Conservation (phyloP, 768 basidiomycete genomes). For the Termitomyces eurrhizus region DNA sequence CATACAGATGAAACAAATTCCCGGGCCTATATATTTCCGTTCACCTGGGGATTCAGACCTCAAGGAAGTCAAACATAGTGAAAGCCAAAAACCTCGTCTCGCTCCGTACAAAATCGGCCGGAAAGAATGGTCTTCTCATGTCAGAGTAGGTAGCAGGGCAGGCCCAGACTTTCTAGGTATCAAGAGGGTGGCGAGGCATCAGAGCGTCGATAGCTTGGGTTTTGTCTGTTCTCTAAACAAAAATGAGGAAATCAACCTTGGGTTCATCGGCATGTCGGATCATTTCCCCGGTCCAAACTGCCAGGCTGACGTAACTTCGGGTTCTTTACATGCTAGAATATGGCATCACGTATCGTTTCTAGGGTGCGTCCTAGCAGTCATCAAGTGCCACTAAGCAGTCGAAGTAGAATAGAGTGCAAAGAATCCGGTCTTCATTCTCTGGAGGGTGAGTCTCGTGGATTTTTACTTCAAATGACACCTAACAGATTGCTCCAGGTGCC, state of each 20-base stretch:
- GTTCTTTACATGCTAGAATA: background rate
- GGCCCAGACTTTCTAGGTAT: no score
- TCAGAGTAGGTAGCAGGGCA: background rate
- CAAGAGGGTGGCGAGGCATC: background rate
- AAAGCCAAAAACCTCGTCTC: background rate
- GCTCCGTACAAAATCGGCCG: slow-evolving; percentile 10
- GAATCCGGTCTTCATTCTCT: slow-evolving; percentile 23
- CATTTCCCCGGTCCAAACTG: background rate
- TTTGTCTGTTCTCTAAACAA: no score
- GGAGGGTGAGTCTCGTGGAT: slow-evolving; percentile 17
- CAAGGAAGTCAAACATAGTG: background rate
- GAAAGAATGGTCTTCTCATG: background rate
- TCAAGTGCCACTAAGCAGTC: background rate
- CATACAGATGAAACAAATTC: background rate
- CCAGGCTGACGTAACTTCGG: background rate
- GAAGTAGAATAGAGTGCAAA: slow-evolving; percentile 24
- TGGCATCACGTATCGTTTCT: background rate
- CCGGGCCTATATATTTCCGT: background rate
- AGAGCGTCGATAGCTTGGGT: background rate
- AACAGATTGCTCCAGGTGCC: slow-evolving; percentile 35
- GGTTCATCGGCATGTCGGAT: background rate
- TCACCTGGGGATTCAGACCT: background rate
- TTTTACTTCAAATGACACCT: background rate
- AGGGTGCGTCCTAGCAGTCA: background rate
- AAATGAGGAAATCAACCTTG: background rate